Conservation (phyloP, 768 basidiomycete genomes). For the Crassisporium funariophilum region DNA sequence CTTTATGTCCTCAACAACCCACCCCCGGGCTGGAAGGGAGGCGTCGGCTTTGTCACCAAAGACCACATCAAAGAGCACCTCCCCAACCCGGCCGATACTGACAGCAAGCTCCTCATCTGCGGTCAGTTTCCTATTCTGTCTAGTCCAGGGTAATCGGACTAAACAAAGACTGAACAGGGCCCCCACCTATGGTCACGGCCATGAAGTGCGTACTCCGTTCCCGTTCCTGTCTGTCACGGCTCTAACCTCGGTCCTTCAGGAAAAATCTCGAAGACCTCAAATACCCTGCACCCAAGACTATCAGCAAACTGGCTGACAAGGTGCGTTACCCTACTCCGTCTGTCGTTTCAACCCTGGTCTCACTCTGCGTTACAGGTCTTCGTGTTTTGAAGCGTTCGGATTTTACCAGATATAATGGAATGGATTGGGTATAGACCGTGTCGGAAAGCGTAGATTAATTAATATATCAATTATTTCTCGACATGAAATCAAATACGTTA, state of each 20-base stretch:
- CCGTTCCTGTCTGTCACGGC: constrained; percentile 4
- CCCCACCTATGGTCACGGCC: constrained; percentile 54
- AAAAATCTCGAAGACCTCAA: constrained; percentile 87
- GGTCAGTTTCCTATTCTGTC: constrained; percentile 41
- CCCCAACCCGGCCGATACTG: constrained; percentile 58
- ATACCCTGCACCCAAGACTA: constrained; percentile 83
- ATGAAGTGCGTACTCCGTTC: constrained; percentile 45
- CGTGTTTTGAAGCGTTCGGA: constrained; percentile 37
- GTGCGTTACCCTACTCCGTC: constrained; percentile 40
- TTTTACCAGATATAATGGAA: neutral
- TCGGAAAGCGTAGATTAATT: neutral
- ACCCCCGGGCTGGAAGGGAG: constrained; percentile 83
- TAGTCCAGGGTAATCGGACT: constrained; percentile 2
- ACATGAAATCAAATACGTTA: no score
- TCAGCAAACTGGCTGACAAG: constrained; percentile 93
- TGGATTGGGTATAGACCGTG: constrained; percentile 5
- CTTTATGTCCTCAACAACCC: constrained; percentile 96
- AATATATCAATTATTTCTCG: constrained; percentile 3
- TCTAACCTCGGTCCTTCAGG: constrained; percentile 42
- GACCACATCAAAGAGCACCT: constrained; percentile 86
- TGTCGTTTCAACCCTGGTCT: constrained; percentile 9
- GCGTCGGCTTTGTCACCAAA: constrained; percentile 90
- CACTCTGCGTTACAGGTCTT: constrained; percentile 37
- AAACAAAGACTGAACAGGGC: constrained; percentile 44
- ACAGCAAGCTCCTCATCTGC: constrained; percentile 87